Conservation (phyloP, 768 basidiomycete species). For the Auriscalpium vulgare region DNA sequence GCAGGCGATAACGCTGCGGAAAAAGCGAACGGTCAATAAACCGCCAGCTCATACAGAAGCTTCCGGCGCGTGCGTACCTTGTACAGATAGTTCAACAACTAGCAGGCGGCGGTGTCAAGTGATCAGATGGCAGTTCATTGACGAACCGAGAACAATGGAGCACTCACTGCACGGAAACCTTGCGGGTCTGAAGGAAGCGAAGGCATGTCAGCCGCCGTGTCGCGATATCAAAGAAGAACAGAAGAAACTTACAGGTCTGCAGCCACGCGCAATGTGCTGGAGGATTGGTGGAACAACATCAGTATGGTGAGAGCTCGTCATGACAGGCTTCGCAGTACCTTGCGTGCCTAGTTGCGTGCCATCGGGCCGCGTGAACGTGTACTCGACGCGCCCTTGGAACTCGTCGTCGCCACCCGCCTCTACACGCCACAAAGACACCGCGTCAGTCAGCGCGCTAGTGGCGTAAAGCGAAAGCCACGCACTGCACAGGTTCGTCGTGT, state of each 20-base stretch:
- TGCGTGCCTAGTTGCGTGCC: slow-evolving; percentile 61
- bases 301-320: neutral
- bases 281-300: neutral
- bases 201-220: neutral
- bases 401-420: slow-evolving; percentile 60
- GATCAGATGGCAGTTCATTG: neutral
- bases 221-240: neutral
- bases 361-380: slow-evolving; percentile 62
- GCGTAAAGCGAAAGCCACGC: slow-evolving; percentile 4
- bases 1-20: slow-evolving; percentile 35
- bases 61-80: slow-evolving; percentile 34
- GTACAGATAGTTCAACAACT: slow-evolving; percentile 63
- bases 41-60: neutral
- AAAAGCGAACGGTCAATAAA: slow-evolving; percentile 1
- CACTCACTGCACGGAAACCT: slow-evolving; percentile 53
- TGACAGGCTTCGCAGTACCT: slow-evolving; percentile 29
- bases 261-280: slow-evolving; percentile 58
- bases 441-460: neutral
- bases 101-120: neutral
- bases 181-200: slow-evolving; percentile 39
- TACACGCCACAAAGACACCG: slow-evolving; percentile 16
- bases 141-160: neutral
- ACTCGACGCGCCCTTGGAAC: slow-evolving; percentile 59
- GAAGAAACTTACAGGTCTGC: slow-evolving; percentile 45
- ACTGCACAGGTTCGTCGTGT: slow-evolving; percentile 54